Percentiles rank a stretch among this genome's conserved stretches.
Evolutionary conservation across 305 asterid species (phyloP).

Genomic region (Fraxinus latifolia): DNA sequence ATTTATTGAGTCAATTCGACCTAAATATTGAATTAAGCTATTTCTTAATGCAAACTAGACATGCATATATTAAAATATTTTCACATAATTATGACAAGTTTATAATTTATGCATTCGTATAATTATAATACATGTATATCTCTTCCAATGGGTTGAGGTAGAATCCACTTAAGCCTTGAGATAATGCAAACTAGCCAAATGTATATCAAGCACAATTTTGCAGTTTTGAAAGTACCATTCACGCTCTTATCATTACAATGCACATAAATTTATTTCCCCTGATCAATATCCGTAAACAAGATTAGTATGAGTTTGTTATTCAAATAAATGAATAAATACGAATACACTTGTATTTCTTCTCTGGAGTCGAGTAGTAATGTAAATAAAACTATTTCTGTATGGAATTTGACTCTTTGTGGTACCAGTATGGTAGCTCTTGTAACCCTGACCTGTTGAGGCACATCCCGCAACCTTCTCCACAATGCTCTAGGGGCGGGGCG

Average conservation of each 20-base stretch:
- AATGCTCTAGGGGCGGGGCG: too few species aligned
- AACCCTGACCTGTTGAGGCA: too few species aligned
- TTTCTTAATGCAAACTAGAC: not conserved
- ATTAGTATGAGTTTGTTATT: not conserved
- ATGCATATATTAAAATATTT: not conserved
- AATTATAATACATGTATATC: not conserved
- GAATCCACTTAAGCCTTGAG: not conserved
- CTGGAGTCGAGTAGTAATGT: not conserved
- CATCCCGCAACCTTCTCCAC: too few species aligned
- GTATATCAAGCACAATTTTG: not conserved
- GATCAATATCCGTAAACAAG: not conserved
- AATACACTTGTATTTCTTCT: not conserved
- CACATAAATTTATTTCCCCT: not conserved
- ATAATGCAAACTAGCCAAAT: not conserved
- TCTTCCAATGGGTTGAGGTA: not conserved
- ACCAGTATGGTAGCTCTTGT: too few species aligned
- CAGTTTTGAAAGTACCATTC: not conserved
- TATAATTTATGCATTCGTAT: not conserved
- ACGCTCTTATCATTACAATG: not conserved
- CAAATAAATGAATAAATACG: not conserved
- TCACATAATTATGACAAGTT: not conserved
- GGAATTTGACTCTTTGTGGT: too few species aligned
- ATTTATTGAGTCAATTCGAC: not conserved
- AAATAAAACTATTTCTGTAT: not conserved
- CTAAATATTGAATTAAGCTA: not conserved